Evolutionary conservation across 1,284 basidiomycete genomes (phyloP).

Genomic region (Psilocybe mexicana): DNA sequence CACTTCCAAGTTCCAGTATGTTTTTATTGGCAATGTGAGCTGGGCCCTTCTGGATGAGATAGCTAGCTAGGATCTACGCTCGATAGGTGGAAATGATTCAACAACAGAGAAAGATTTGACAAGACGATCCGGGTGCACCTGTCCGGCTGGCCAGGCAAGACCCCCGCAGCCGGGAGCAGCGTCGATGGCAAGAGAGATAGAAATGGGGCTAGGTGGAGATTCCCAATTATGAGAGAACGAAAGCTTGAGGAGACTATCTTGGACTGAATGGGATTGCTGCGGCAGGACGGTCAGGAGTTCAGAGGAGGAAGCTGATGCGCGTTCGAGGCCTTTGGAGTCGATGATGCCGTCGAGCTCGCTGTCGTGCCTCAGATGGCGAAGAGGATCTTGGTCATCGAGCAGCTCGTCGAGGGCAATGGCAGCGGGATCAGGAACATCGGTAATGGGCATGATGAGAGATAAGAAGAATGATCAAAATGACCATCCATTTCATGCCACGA

Average conservation of each 20-base stretch:
- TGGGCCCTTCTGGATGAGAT: conserved; percentile 61
- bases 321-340: conserved; percentile 20
- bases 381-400: conserved; percentile 59
- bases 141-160: conserved; percentile 89
- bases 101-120: conserved; percentile 2
- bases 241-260: conserved; percentile 48
- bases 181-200: conserved; percentile 63
- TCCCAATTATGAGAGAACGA: conserved; percentile 38
- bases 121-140: conserved; percentile 49
- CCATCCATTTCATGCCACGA: no score
- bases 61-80: conserved; percentile 71
- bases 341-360: conserved; percentile 25
- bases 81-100: conserved; percentile 6
- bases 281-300: conserved; percentile 48
- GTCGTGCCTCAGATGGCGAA: conserved; percentile 60
- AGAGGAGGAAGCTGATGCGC: conserved; percentile 27
- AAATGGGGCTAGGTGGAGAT: conserved; percentile 32
- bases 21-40: conserved; percentile 51
- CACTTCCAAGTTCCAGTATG: conserved; percentile 84
- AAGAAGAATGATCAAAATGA: no score
- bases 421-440: conserved; percentile 11
- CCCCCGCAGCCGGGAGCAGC: conserved; percentile 89
- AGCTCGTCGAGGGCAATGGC: conserved; percentile 49
- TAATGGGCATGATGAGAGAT: not conserved
- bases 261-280: conserved; percentile 54